Evolutionary conservation across 768 basidiomycete genomes (phyloP).

Genomic region (Coprinellus aureogranulatus): DNA sequence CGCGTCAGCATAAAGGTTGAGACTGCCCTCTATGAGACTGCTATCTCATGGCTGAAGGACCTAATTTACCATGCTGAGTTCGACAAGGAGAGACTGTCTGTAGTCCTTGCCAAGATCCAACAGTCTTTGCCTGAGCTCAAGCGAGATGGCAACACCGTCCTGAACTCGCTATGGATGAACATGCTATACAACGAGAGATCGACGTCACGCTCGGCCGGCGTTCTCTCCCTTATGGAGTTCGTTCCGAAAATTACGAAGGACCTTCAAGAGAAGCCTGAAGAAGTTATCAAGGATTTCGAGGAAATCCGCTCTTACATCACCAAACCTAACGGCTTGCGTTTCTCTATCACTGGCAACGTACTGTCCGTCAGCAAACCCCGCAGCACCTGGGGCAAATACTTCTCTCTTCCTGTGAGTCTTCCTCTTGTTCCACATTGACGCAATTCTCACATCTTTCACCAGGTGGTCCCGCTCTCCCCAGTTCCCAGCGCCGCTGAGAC

Average conservation of each 20-base stretch:
- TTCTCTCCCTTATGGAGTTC: conserved; percentile 77
- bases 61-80: conserved; percentile 75
- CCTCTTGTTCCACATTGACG: not conserved
- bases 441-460: conserved; percentile 4
- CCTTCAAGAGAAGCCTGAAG: conserved; percentile 69
- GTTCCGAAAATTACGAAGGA: conserved; percentile 70
- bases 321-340: conserved; percentile 76
- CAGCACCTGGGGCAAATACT: conserved; percentile 71
- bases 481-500: conserved; percentile 66
- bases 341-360: conserved; percentile 89
- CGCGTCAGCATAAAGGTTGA: conserved; percentile 85
- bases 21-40: conserved; percentile 70
- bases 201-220: conserved; percentile 61
- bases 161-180: conserved; percentile 66
- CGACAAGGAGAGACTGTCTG: conserved; percentile 79
- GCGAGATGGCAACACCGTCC: conserved; percentile 80
- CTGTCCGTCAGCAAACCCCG: conserved; percentile 67
- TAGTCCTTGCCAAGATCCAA: conserved; percentile 82
- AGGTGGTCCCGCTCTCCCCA: conserved; percentile 59
- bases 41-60: conserved; percentile 84
- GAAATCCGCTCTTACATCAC: conserved; percentile 72
- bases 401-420: conserved; percentile 59
- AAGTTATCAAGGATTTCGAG: conserved; percentile 72
- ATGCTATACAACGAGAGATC: conserved; percentile 68
- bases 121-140: conserved; percentile 91